Conservation (phyloP, 1,139 yeast genomes). For the Sugiyamaella xylanicola region DNA sequence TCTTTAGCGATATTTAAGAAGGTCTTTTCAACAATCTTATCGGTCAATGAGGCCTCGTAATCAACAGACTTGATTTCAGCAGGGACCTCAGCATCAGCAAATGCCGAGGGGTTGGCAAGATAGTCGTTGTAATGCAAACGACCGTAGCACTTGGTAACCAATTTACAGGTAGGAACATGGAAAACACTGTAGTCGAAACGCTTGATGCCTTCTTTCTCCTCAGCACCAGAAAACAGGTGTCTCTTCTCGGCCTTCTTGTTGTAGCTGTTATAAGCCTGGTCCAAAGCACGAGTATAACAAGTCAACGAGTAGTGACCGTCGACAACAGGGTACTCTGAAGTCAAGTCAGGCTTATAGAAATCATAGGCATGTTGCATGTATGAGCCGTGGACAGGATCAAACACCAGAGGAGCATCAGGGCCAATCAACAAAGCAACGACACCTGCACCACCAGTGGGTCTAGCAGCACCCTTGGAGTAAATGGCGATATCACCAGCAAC, state of each 20-base stretch:
- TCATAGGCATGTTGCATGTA: slow-evolving; percentile 97
- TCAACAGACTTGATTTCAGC: slow-evolving; percentile 66
- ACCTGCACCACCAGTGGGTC: slow-evolving; percentile 99
- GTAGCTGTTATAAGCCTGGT: slow-evolving; percentile 80
- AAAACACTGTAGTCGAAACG: slow-evolving; percentile 93
- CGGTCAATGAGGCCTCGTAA: slow-evolving; percentile 78
- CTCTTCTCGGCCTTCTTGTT: slow-evolving; percentile 73
- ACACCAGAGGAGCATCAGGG: slow-evolving; percentile 95
- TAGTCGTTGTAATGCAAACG: slow-evolving; percentile 90
- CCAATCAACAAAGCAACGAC: slow-evolving; percentile 94
- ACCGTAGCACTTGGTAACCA: slow-evolving; percentile 90
- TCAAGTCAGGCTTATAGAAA: slow-evolving; percentile 96
- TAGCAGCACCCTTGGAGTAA: slow-evolving; percentile 94
- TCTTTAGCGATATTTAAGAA: slow-evolving; percentile 81
- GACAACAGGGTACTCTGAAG: slow-evolving; percentile 94
- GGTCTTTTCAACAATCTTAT: slow-evolving; percentile 79
- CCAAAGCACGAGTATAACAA: slow-evolving; percentile 94
- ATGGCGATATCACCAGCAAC: slow-evolving; percentile 98
- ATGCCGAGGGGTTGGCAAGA: slow-evolving; percentile 59
- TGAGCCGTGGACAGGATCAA: slow-evolving; percentile 85
- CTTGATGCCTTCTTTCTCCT: slow-evolving; percentile 46
- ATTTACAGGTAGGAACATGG: slow-evolving; percentile 98
- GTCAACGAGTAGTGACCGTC: slow-evolving; percentile 95
- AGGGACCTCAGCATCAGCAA: slow-evolving; percentile 52
- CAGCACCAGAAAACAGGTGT: slow-evolving; percentile 41